Conservation (phyloP, 352 stramenopile species). For the Pythium folliculosum region DNA sequence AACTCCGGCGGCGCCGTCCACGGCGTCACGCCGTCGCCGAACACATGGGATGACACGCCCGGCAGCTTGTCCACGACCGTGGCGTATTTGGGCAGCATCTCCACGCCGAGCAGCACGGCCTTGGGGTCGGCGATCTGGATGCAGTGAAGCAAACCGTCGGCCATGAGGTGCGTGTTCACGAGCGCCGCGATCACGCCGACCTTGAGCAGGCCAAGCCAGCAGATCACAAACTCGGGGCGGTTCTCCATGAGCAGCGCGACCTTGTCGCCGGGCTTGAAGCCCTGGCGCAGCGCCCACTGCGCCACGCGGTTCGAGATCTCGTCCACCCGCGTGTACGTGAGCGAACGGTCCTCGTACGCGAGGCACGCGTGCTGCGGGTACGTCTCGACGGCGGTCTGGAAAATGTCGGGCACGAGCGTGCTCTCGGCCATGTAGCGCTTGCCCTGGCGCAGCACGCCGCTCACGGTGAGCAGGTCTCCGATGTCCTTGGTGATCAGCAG, state of each 20-base stretch:
- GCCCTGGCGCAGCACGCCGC: conserved; percentile 44
- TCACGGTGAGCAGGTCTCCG: conserved; percentile 38
- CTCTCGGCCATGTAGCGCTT: conserved; percentile 38
- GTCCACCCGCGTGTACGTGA: conserved; percentile 68
- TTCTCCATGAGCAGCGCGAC: conserved; percentile 88
- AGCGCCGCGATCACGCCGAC: conserved; percentile 81
- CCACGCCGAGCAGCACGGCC: conserved; percentile 63
- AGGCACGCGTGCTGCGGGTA: conserved; percentile 69
- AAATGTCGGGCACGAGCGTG: conserved; percentile 57
- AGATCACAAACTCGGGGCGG: conserved; percentile 72
- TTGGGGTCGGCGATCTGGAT: conserved; percentile 47
- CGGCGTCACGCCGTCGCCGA: conserved; percentile 40
- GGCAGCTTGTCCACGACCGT: conserved; percentile 33
- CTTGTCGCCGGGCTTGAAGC: conserved; percentile 55
- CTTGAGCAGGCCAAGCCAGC: conserved; percentile 84
- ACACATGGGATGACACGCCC: conserved; percentile 43
- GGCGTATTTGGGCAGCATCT: conserved; percentile 40
- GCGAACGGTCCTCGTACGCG: conserved; percentile 45
- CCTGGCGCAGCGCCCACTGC: conserved; percentile 57
- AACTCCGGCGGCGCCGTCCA: conserved; percentile 11
- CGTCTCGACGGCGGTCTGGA: conserved; percentile 51
- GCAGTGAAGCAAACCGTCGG: conserved; percentile 76
- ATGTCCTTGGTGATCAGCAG: conserved; percentile 64
- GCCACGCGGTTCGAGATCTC: conserved; percentile 69
- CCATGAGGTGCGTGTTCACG: conserved; percentile 79